Conservation (phyloP, 805 yeast species). For the Suhomyces pyralidae region DNA sequence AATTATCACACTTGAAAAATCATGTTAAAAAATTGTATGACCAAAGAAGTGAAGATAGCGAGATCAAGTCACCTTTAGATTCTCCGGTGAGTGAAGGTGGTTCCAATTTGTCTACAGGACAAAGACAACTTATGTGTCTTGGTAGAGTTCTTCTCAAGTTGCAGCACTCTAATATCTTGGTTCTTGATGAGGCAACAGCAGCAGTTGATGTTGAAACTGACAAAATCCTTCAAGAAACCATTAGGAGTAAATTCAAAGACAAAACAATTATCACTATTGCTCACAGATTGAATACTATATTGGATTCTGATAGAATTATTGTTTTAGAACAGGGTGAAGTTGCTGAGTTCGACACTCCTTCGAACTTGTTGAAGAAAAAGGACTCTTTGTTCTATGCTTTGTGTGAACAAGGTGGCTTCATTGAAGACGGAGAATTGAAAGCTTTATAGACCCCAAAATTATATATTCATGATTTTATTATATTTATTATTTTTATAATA, state of each 20-base stretch:
- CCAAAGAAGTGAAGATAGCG: constrained; percentile 24
- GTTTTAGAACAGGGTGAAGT: constrained; percentile 75
- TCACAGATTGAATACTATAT: constrained; percentile 76
- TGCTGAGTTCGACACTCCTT: constrained; percentile 74
- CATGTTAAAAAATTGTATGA: constrained; percentile 38
- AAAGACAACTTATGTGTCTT: constrained; percentile 63
- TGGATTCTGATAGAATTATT: constrained; percentile 75
- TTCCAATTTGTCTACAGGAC: constrained; percentile 50
- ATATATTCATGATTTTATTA: neutral
- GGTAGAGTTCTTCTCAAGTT: constrained; percentile 72
- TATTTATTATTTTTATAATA: neutral
- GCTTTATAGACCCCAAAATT: neutral
- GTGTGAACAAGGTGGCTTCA: constrained; percentile 77
- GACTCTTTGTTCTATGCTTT: constrained; percentile 75
- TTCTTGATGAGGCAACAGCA: constrained; percentile 85
- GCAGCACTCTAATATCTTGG: constrained; percentile 53
- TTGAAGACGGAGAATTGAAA: constrained; percentile 15
- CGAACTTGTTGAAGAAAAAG: constrained; percentile 58
- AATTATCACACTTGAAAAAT: constrained; percentile 40
- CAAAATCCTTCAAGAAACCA: constrained; percentile 71
- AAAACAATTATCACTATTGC: constrained; percentile 83
- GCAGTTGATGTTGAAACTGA: constrained; percentile 88
- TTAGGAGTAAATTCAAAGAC: constrained; percentile 68
- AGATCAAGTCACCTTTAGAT: constrained; percentile 27
- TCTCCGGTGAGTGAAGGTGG: constrained; percentile 44